Base-by-base conservation (phyloP, 345 rosid genomes). In the Eucalyptus leucophloia region DNA sequence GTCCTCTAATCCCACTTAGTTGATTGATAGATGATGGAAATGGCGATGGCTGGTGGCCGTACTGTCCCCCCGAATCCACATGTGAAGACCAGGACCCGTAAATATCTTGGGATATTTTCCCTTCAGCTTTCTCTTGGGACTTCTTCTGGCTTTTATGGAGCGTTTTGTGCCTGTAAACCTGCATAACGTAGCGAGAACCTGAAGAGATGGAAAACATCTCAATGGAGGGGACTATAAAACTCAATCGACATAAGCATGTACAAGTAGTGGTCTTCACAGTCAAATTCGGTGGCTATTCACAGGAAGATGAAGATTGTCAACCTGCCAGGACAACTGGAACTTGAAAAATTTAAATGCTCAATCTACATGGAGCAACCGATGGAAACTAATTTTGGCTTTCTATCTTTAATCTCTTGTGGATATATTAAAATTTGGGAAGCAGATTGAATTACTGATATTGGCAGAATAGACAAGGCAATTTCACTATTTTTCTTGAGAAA, bases 91-190 rank as follows among this genome's bases (percentile, higher is more conserved):
- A 91, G 69, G 92, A 93, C 89, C 93, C 89, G 86, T 91, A 92
- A 14, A 90, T 65, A 90, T 93, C 93, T 50, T 91, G 95, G 88
- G 92, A 88, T 54, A 92, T 44, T 88, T 92, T 89, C 77, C 87
- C 91, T 82, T 93, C 96, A 60, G 89, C 89, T 83, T 87, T 92
- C 86, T 91, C 94, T 93, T 92, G 95, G 30, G 81, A 47, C 81
- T 88, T 92, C 89, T 91, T 93, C 88, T 91, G 91, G 87, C 90
- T 89, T 90, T 93, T 96, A 92, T 88, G 88, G 28, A 89, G 89
- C 88, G 92, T 95, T 87, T 93, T 95, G 92, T 91, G 95, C 91
- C 91, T 94, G 92, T 89, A 89, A 89, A 91, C 93, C 99, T 96
- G 93, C 60, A 91, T 49, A 89, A 90, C 13, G 51, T 34, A 87